Evolutionary conservation across 2,329 filamentous ascomycete genomes (phyloP), one percentile per base, ranked within the genome.

Genomic region (Xylaria arbuscula): DNA sequence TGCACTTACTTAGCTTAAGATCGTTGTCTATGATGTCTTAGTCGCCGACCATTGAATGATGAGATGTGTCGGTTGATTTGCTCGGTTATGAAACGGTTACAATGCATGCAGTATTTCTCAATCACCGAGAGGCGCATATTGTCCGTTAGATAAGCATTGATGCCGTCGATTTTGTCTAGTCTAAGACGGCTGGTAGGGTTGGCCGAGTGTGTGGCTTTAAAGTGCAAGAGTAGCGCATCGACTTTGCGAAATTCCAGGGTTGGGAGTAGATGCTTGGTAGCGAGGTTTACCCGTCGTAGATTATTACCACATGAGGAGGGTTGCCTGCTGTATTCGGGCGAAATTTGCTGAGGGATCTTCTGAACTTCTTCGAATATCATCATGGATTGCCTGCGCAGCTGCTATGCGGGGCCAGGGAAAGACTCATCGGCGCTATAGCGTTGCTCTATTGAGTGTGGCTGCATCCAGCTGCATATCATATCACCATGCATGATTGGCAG

Each of bases 121-220:
- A 57, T 45, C 22, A 57, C 55, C 55, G 55, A 57, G 38, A 45
- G 55, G 55, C 15, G 40, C 55, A 57, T 28, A 57, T 45, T 57
- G 11, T 28, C 42, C 36, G 38, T 57, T 57, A 45, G 13, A 57
- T 45, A 45, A 57, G 15, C 38, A 19, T 57, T 42, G 19, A 17
- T 56, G 36, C 15, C 6, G 17, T 13, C 11, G 51, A 40, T 7
- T 15, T 24, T 56, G 17, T 28, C 10, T 40, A 10, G 50, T 19
- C 17, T 34, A 22, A n/a, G 50, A 34, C 19, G 34, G 19, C 24
- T n/a, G 15, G 2, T 45, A 19, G 22, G 9, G 32, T 32, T 57
- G 19, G 45, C 55, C 38, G 22, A 32, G 38, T 19, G 32, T 32
- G 15, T 19, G 19, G 15, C 10, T 45, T 42, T 57, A 17, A 22